Evolutionary conservation across 768 basidiomycete genomes (phyloP).

Genomic region (Collybia sp.): DNA sequence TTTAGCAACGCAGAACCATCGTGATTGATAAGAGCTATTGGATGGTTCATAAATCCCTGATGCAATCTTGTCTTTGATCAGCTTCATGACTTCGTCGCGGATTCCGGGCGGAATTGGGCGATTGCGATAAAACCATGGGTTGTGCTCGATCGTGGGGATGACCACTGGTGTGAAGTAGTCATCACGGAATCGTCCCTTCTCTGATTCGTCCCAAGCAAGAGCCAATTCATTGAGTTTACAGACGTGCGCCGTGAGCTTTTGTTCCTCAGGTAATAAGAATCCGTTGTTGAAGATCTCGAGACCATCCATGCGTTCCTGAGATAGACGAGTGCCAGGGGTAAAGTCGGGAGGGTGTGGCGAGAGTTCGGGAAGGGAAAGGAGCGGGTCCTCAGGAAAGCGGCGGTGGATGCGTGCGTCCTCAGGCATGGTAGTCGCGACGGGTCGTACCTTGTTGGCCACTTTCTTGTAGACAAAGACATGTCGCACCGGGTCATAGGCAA

Average conservation of each 20-base stretch:
- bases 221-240: slow-evolving; percentile 16
- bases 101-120: slow-evolving; percentile 28
- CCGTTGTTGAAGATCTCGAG: slow-evolving; percentile 9
- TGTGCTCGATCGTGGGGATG: slow-evolving; percentile 22
- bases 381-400: slow-evolving; percentile 18
- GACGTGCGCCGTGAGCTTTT: slow-evolving; percentile 15
- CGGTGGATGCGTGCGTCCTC: slow-evolving; percentile 13
- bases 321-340: slow-evolving; percentile 11
- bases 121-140: slow-evolving; percentile 23
- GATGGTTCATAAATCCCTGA: slow-evolving; percentile 18
- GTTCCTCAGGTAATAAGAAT: slow-evolving; percentile 11
- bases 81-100: slow-evolving; percentile 13
- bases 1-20: slow-evolving; percentile 23
- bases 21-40: slow-evolving; percentile 13
- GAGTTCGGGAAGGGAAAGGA: slow-evolving; percentile 13
- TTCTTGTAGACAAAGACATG: slow-evolving; percentile 14
- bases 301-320: slow-evolving; percentile 14
- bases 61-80: slow-evolving; percentile 21
- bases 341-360: slow-evolving; percentile 10
- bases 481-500: background rate
- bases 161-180: slow-evolving; percentile 18
- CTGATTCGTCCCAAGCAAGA: slow-evolving; percentile 24
- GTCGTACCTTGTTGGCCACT: slow-evolving; percentile 12
- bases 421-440: slow-evolving; percentile 7
- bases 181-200: slow-evolving; percentile 19